Conservation (phyloP, 345 rosid species). For the Linum lewisii region DNA sequence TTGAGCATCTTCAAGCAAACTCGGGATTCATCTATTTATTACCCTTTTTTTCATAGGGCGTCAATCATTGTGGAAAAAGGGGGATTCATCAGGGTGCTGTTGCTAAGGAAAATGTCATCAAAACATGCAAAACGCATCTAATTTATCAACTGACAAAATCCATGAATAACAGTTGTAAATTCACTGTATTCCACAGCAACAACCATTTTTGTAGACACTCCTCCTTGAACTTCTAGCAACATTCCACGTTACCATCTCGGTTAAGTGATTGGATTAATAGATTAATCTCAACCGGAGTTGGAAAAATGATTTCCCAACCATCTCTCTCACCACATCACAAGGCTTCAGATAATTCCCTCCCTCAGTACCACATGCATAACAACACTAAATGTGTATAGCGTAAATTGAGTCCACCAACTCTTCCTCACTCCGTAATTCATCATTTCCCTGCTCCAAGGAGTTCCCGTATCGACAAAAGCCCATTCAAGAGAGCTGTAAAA, state of each 20-base stretch:
- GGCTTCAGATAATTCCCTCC: conserved; percentile 77
- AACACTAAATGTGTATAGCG: conserved; percentile 68
- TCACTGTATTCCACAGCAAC: conserved; percentile 73
- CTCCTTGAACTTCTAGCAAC: conserved; percentile 73
- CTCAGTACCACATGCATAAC: conserved; percentile 81
- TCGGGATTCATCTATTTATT: conserved; percentile 61
- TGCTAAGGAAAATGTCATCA: conserved; percentile 87
- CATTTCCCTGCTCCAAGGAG: conserved; percentile 65
- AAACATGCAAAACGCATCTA: conserved; percentile 74
- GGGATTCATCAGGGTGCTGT: conserved; percentile 81
- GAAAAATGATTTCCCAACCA: conserved; percentile 56
- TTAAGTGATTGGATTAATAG: conserved; percentile 67
- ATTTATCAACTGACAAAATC: conserved; percentile 55
- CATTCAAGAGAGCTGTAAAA: conserved; percentile 70
- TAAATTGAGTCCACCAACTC: conserved; percentile 90
- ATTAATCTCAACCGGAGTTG: conserved; percentile 78
- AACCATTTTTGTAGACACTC: conserved; percentile 61
- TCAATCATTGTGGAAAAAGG: conserved; percentile 55
- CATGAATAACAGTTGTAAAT: conserved; percentile 84
- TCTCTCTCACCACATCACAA: conserved; percentile 69
- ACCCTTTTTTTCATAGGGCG: conserved; percentile 57
- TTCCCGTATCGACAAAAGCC: conserved; percentile 71
- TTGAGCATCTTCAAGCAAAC: conserved; percentile 59
- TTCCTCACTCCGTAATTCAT: conserved; percentile 64
- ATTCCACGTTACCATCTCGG: conserved; percentile 34